phyloP scores from a whole-genome alignment of 1,139 yeast species.

The Hanseniaspora sp. region DNA sequence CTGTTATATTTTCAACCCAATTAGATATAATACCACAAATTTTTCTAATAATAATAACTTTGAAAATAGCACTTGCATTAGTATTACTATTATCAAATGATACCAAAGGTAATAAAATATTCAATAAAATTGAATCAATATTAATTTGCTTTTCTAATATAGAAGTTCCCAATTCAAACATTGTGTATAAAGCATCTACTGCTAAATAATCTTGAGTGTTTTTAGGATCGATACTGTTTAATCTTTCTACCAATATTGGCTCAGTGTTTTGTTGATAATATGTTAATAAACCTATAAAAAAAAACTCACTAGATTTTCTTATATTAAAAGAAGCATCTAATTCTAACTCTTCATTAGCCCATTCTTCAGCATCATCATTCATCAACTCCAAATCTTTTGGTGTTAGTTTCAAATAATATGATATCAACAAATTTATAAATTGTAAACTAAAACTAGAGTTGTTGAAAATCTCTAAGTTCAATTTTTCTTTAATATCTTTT shows the following conservation, averaged over 20 bases:
- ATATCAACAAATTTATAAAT: slow-evolving; percentile 55
- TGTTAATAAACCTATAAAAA: slow-evolving; percentile 63
- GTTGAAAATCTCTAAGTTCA: slow-evolving; percentile 49
- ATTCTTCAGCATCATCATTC: slow-evolving; percentile 82
- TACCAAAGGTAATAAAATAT: slow-evolving; percentile 34
- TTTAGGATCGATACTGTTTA: slow-evolving; percentile 37
- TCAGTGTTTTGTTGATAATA: slow-evolving; percentile 53
- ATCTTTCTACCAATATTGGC: slow-evolving; percentile 51
- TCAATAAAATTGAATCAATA: slow-evolving; percentile 58
- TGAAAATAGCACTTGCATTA: slow-evolving; percentile 28
- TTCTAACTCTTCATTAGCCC: slow-evolving; percentile 72
- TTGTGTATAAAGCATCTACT: slow-evolving; percentile 73
- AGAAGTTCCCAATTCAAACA: slow-evolving; percentile 65
- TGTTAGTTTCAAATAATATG: slow-evolving; percentile 60
- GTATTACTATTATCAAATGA: slow-evolving; percentile 29
- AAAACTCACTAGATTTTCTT: slow-evolving; percentile 78
- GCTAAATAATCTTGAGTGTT: slow-evolving; percentile 44
- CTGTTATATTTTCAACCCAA: slow-evolving; percentile 64
- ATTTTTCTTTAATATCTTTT: slow-evolving; percentile 41
- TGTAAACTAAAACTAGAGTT: slow-evolving; percentile 41
- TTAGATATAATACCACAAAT: slow-evolving; percentile 65
- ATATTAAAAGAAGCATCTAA: slow-evolving; percentile 75
- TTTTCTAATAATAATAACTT: slow-evolving; percentile 58
- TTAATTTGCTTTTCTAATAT: slow-evolving; percentile 54
- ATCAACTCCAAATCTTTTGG: slow-evolving; percentile 72